These are phyloP conservation scores for Curvularia spicifera DNA, from an alignment of 2,329 filamentous ascomycete genomes.

Conservation along the genomic window DNA sequence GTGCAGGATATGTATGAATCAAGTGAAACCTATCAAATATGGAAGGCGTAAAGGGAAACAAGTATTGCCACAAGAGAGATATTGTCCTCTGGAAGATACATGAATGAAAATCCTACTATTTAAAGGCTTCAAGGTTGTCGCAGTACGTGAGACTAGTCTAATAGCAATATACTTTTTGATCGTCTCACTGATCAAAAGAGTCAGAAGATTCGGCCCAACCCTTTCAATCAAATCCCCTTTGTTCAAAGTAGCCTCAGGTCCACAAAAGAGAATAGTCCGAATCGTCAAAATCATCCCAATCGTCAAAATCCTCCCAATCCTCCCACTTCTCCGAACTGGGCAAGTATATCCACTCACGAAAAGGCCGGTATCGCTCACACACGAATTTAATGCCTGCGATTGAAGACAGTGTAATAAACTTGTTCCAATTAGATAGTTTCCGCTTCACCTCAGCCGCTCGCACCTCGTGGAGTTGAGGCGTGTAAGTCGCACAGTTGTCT, in stretches of 20 bases:
- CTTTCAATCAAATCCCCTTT: too few relatives aligned
- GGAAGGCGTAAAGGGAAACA: neutral
- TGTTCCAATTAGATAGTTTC: constrained; percentile 17
- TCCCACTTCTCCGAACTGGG: neutral
- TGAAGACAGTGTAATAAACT: constrained; percentile 15
- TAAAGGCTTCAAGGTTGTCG: too few relatives aligned
- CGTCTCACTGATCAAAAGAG: too few relatives aligned
- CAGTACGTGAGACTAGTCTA: too few relatives aligned
- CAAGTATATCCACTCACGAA: too few relatives aligned
- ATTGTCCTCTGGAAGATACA: constrained; percentile 18
- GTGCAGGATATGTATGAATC: neutral
- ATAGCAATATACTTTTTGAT: too few relatives aligned
- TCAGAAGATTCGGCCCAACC: too few relatives aligned
- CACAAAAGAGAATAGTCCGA: constrained; percentile 10
- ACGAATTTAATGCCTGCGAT: constrained; percentile 15
- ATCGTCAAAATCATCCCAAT: constrained; percentile 12
- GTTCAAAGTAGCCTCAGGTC: constrained; percentile 1
- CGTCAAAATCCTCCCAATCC: neutral
- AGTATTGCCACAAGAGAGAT: neutral
- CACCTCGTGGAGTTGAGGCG: constrained; percentile 18
- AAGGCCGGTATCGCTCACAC: constrained; percentile 1
- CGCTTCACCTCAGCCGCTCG: constrained; percentile 11
- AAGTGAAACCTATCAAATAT: neutral
- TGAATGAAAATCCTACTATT: neutral
- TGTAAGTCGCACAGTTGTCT: constrained; percentile 5